phyloP scores from a whole-genome alignment of 805 yeast genomes.

The Candida pini region DNA sequence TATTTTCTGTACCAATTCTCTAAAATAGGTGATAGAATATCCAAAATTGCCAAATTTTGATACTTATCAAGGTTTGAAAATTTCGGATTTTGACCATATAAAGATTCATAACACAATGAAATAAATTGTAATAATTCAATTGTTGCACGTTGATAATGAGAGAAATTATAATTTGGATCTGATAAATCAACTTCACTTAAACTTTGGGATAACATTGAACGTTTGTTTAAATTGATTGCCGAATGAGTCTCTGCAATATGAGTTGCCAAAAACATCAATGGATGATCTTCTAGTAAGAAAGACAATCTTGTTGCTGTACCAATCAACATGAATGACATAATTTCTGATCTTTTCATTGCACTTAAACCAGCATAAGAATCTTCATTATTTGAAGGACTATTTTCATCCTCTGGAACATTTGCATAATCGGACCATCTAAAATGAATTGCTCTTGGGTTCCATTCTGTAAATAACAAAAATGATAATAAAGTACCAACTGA shows the following conservation, averaged over 20 bases:
- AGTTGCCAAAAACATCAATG: conserved; percentile 74
- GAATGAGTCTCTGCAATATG: conserved; percentile 79
- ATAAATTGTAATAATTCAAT: conserved; percentile 74
- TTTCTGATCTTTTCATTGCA: conserved; percentile 79
- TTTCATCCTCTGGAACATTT: conserved; percentile 45
- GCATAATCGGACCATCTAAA: conserved; percentile 86
- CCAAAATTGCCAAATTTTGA: conserved; percentile 66
- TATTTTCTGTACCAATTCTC: conserved; percentile 74
- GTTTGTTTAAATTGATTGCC: conserved; percentile 73
- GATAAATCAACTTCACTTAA: conserved; percentile 56
- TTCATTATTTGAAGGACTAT: conserved; percentile 26
- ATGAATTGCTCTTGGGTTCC: conserved; percentile 95
- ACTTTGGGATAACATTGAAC: conserved; percentile 72
- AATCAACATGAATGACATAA: conserved; percentile 92
- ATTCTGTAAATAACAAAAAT: conserved; percentile 79
- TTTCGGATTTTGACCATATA: conserved; percentile 64
- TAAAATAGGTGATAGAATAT: conserved; percentile 69
- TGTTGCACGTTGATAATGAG: conserved; percentile 65
- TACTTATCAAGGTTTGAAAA: conserved; percentile 46
- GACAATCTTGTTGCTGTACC: conserved; percentile 85
- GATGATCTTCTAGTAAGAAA: conserved; percentile 69
- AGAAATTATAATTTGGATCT: conserved; percentile 41
- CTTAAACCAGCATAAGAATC: conserved; percentile 67
- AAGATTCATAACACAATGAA: conserved; percentile 76
- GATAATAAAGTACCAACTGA: conserved; percentile 85